Evolutionary conservation across 129 eudicot genomes (phyloP), one percentile per base, ranked within the genome.

Genomic region (Solidago caesia): DNA sequence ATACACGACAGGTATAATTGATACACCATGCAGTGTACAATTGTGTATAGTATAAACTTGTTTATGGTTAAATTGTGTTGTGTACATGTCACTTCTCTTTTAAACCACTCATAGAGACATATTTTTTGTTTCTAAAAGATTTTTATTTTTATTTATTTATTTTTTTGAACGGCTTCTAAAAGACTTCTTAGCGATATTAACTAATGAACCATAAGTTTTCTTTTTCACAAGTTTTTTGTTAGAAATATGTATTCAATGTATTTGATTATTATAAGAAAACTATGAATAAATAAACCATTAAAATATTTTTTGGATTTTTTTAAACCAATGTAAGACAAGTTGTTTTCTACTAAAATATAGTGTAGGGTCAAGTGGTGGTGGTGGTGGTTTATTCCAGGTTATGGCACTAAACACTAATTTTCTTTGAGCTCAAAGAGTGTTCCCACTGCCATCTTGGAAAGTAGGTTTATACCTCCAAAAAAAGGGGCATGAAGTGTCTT

Each of bases 391-490:
- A 65, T 68, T 77, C 71, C 45, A 70, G 76, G 70, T 77, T 77
- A 77, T 77, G 82, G 78, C 62, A 72, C 73, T 44, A 72, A 75
- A 66, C 55, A 72, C 78, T 72, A 45, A 33, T 27, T 73, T 64
- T 65, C 68, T 51, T 67, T 46, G 68, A 56, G 44, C 57, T 61
- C 41, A 64, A 71, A 56, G 74, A 44, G 73, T 26, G 45, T 72
- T 77, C 82, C 73, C 77, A 75, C 68, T 70, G 68, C 77, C 80
- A 56, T 63, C 77, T 81, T 70, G 53, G 70, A 77, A 77, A 75
- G 72, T 53, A 74, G 47, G 42, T 48, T 29, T 11, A 3, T 68
- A 57, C 68, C 68, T 67, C 57, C 21, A 21, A 70, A 70, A 69
- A 60, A 77, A 47, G 68, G 81, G 73, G 71, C 45, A 47, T 70